Evolutionary conservation across 352 stramenopile genomes (phyloP).

Genomic region (Halophytophthora polymorphica): DNA sequence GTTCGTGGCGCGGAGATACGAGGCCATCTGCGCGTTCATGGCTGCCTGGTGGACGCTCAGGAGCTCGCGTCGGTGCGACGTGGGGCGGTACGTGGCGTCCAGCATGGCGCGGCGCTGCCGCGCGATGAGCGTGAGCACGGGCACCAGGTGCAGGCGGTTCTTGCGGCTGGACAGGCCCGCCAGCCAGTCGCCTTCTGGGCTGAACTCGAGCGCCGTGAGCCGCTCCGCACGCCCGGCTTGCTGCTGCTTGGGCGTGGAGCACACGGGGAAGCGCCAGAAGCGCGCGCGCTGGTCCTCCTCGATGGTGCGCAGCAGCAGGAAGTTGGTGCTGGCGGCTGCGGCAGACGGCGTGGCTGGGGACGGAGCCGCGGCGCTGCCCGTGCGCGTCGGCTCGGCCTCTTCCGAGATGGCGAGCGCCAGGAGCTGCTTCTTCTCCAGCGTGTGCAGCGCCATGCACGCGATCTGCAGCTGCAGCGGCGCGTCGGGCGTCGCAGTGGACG

Average conservation of each 20-base stretch:
- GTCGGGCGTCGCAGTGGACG: neutral
- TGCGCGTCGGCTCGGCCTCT: slow-evolving; percentile 2
- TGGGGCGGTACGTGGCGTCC: slow-evolving; percentile 46
- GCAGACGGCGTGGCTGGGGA: slow-evolving; percentile 1
- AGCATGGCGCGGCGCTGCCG: slow-evolving; percentile 57
- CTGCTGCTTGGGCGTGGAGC: slow-evolving; percentile 64
- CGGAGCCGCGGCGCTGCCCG: neutral
- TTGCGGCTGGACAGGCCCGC: slow-evolving; percentile 68
- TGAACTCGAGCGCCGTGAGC: slow-evolving; percentile 71
- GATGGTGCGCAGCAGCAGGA: slow-evolving; percentile 66
- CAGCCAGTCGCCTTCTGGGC: slow-evolving; percentile 84
- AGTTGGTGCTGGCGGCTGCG: slow-evolving; percentile 39
- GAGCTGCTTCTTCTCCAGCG: slow-evolving; percentile 70
- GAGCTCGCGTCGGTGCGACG: slow-evolving; percentile 56
- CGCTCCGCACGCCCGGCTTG: slow-evolving; percentile 41
- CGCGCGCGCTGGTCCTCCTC: slow-evolving; percentile 70
- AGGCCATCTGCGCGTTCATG: slow-evolving; percentile 83
- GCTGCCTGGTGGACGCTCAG: slow-evolving; percentile 66
- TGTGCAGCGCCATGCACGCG: slow-evolving; percentile 62
- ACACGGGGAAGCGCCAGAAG: slow-evolving; percentile 69
- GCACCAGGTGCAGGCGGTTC: slow-evolving; percentile 76
- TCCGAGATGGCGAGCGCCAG: slow-evolving; percentile 56
- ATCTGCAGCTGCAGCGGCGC: slow-evolving; percentile 30
- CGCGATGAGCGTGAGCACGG: slow-evolving; percentile 58
- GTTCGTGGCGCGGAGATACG: slow-evolving; percentile 79